phyloP scores from a whole-genome alignment of 2,329 filamentous ascomycete genomes.

The Colletotrichum musae region DNA sequence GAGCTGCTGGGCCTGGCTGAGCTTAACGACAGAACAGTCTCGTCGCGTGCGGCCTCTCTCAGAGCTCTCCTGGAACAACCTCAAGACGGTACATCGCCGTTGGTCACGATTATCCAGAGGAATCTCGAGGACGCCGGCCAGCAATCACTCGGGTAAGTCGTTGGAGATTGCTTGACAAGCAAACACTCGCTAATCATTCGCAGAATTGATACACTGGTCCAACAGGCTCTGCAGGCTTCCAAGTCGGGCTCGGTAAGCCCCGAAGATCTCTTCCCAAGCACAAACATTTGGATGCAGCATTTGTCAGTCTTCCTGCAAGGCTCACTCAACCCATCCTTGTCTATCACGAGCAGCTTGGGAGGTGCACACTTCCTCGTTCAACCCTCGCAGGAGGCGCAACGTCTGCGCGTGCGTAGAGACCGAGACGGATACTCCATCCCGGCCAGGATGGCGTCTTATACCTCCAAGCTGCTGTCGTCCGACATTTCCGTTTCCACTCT shows the following conservation, averaged over 20 bases:
- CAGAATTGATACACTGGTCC: constrained; percentile 68
- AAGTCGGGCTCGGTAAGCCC: constrained; percentile 50
- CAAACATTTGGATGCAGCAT: constrained; percentile 75
- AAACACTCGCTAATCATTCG: constrained; percentile 4
- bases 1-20: constrained; percentile 70
- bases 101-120: constrained; percentile 67
- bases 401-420: constrained; percentile 67
- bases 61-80: constrained; percentile 62
- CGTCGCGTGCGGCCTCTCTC: constrained; percentile 59
- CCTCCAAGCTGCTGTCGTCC: constrained; percentile 68
- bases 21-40: constrained; percentile 55
- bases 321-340: constrained; percentile 73
- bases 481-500: constrained; percentile 57
- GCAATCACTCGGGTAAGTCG: constrained; percentile 65
- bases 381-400: constrained; percentile 42
- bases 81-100: constrained; percentile 57
- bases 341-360: constrained; percentile 80
- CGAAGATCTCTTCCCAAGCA: constrained; percentile 73
- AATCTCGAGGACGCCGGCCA: constrained; percentile 66
- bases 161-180: background rate
- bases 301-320: constrained; percentile 69
- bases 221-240: constrained; percentile 61
- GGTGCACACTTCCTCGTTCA: constrained; percentile 78
- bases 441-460: constrained; percentile 82
- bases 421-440: constrained; percentile 79